Evolutionary conservation across 495 filamentous ascomycete genomes (phyloP).

Genomic region (Podospora australis): DNA sequence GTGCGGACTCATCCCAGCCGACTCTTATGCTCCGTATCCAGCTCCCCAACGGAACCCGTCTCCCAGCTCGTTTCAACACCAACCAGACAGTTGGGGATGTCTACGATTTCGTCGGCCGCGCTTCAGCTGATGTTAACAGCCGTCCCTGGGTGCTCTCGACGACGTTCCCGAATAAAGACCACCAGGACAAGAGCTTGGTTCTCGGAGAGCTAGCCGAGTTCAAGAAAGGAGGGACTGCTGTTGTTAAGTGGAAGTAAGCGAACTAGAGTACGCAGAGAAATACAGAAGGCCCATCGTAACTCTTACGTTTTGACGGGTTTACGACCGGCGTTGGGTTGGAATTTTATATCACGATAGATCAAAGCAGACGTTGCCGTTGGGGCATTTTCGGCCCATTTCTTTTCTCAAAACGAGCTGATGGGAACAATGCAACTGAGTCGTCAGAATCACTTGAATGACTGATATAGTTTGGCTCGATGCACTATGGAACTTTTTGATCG

Average conservation of each 20-base stretch:
- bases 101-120: conserved; percentile 72
- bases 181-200: conserved; percentile 61
- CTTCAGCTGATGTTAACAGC: conserved; percentile 51
- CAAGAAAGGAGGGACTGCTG: conserved; percentile 70
- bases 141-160: conserved; percentile 81
- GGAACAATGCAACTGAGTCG: background rate
- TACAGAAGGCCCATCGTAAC: no score
- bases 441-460: no score
- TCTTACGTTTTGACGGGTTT: no score
- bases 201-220: conserved; percentile 78
- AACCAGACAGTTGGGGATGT: conserved; percentile 86
- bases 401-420: background rate
- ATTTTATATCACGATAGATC: no score
- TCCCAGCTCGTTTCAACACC: conserved; percentile 86
- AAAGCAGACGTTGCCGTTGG: background rate
- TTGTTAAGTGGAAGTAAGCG: conserved; percentile 68
- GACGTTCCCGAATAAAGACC: conserved; percentile 92
- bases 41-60: conserved; percentile 79
- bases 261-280: background rate
- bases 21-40: conserved; percentile 77
- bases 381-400: background rate
- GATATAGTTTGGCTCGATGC: background rate
- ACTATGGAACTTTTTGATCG: background rate
- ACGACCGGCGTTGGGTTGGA: background rate
- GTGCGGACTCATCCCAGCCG: conserved; percentile 71